Percentiles rank a stretch among this genome's conserved stretches.
Conservation (phyloP, 768 basidiomycete genomes). For the Trametes maxima region DNA sequence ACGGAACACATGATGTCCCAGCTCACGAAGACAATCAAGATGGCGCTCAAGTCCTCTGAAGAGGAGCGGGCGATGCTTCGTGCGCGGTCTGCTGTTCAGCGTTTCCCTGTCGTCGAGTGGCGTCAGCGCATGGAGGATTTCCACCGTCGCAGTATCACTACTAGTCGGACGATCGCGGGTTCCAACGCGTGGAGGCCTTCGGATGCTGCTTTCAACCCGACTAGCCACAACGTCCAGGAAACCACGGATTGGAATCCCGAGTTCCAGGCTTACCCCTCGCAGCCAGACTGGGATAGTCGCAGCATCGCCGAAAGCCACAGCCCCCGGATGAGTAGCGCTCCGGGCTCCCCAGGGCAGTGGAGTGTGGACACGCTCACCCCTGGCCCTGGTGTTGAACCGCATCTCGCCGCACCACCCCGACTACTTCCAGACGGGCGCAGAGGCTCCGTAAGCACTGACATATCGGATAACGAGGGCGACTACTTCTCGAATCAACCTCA, state of each 20-base stretch:
- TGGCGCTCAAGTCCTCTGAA: conserved; percentile 87
- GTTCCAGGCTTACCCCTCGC: conserved; percentile 60
- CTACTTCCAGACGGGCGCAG: conserved; percentile 32
- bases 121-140: conserved; percentile 95
- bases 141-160: conserved; percentile 80
- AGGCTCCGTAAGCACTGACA: conserved; percentile 43
- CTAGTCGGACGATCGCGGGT: conserved; percentile 70
- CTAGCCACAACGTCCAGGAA: conserved; percentile 55
- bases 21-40: conserved; percentile 90
- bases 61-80: conserved; percentile 92
- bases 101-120: conserved; percentile 98
- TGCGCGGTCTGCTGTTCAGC: conserved; percentile 91
- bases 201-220: conserved; percentile 48
- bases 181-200: conserved; percentile 76
- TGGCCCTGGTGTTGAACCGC: conserved; percentile 39
- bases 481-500: conserved; percentile 45
- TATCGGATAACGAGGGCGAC: conserved; percentile 65
- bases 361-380: conserved; percentile 60
- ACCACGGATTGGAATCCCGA: conserved; percentile 83
- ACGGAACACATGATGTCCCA: conserved; percentile 95
- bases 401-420: conserved; percentile 42
- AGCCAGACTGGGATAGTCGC: conserved; percentile 77
- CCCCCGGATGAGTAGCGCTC: conserved; percentile 24
- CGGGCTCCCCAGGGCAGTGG: conserved; percentile 62
- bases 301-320: conserved; percentile 50